Conservation (phyloP, 2,329 filamentous ascomycete genomes). For the Arthrobotrys musiformis region DNA sequence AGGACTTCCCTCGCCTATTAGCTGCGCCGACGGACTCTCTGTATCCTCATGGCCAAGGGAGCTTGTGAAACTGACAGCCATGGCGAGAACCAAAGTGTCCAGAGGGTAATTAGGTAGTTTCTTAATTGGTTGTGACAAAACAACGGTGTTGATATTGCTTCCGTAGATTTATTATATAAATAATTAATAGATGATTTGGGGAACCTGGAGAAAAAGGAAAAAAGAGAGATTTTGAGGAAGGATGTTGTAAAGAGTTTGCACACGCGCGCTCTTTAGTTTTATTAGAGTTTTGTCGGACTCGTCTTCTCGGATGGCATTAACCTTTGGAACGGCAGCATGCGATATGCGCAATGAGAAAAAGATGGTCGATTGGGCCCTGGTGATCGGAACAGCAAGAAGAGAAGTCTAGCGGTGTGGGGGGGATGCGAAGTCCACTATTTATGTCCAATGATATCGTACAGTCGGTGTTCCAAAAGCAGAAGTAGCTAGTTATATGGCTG, state of each 20-base stretch:
- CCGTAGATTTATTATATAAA: background rate
- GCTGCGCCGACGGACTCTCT: slow-evolving; percentile 51
- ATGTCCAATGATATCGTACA: slow-evolving; percentile 13
- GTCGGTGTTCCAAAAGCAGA: background rate
- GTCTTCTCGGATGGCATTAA: slow-evolving; percentile 36
- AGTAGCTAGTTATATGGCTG: background rate
- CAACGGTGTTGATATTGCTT: background rate
- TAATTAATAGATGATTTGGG: background rate
- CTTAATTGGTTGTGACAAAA: slow-evolving; percentile 42
- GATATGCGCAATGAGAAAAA: slow-evolving; percentile 22
- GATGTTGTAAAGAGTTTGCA: slow-evolving; percentile 31
- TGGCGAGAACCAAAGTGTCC: slow-evolving; percentile 41
- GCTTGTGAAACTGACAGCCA: slow-evolving; percentile 50
- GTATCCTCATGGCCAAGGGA: slow-evolving; percentile 51
- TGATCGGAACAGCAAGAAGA: slow-evolving; percentile 9
- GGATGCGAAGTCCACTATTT: slow-evolving; percentile 4
- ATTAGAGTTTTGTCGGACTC: slow-evolving; percentile 21
- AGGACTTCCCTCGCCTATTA: slow-evolving; percentile 51
- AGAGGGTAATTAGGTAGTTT: slow-evolving; percentile 1
- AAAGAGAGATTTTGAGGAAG: background rate
- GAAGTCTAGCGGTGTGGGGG: background rate
- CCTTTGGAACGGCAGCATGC: slow-evolving; percentile 28
- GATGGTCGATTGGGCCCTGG: slow-evolving; percentile 10
- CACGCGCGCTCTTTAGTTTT: slow-evolving; percentile 20
- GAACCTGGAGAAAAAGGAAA: background rate